phyloP scores from a whole-genome alignment of 2,329 filamentous ascomycete species.

The Pseudogymnoascus sp. region DNA sequence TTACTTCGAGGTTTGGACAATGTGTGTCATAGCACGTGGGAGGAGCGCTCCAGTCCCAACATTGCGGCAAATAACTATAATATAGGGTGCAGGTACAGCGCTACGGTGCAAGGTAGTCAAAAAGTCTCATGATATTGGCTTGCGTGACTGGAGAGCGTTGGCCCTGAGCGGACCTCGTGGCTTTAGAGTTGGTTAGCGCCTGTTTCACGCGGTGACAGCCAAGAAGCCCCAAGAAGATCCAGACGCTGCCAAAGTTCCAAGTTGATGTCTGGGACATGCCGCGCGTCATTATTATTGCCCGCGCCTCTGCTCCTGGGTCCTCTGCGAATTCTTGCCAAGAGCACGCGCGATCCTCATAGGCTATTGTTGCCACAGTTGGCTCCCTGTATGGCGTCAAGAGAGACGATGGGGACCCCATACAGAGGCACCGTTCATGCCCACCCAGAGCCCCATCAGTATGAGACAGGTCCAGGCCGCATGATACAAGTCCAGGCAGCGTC shows the following conservation, averaged over 20 bases:
- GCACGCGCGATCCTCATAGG: background rate
- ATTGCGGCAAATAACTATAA: background rate
- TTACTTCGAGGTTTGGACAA: background rate
- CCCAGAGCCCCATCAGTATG: background rate
- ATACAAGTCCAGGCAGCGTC: background rate
- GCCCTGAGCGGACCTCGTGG: background rate
- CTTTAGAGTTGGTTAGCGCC: background rate
- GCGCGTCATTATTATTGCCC: background rate
- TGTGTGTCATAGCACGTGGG: background rate
- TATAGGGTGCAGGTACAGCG: background rate
- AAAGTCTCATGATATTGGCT: background rate
- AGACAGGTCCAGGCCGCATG: background rate
- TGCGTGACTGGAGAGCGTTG: background rate
- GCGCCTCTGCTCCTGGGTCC: background rate
- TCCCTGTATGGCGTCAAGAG: background rate
- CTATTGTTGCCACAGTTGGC: background rate
- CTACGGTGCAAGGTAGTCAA: background rate
- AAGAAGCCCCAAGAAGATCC: slow-evolving; percentile 5
- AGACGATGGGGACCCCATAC: background rate
- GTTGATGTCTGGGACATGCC: background rate
- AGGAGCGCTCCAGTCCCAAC: background rate
- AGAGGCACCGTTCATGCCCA: background rate
- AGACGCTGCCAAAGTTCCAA: background rate
- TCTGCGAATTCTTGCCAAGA: background rate
- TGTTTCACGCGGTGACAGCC: background rate